Conservation (phyloP, 192 early-diverging fungal species). For the Haplosporangium gracile region DNA sequence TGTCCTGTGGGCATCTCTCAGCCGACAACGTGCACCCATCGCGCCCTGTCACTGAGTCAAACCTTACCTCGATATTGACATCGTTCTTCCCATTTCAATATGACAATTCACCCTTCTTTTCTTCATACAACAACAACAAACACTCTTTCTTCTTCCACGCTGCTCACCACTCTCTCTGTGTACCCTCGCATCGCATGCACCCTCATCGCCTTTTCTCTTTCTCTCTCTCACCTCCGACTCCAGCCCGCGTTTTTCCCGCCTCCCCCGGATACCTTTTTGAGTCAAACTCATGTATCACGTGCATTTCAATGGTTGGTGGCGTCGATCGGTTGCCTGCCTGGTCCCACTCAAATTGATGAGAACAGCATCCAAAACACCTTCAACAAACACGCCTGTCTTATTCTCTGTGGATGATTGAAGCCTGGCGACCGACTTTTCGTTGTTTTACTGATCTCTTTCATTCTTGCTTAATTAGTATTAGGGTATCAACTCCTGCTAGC, state of each 20-base stretch:
- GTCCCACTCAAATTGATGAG: too few relatives aligned
- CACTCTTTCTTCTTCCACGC: neutral
- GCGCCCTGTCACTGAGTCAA: constrained; percentile 2
- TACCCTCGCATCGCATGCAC: neutral
- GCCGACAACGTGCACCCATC: neutral
- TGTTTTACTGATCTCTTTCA: too few relatives aligned
- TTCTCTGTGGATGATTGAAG: too few relatives aligned
- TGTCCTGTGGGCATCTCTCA: neutral
- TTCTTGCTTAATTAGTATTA: too few relatives aligned
- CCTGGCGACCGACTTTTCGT: too few relatives aligned
- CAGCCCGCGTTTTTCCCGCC: constrained; percentile 1
- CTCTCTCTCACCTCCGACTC: neutral
- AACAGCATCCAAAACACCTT: too few relatives aligned
- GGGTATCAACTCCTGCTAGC: too few relatives aligned
- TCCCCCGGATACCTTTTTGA: neutral
- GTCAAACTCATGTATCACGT: neutral
- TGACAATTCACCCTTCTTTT: neutral
- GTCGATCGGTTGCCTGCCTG: neutral
- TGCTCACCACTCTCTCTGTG: neutral
- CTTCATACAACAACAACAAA: constrained; percentile 2
- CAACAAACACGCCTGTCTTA: too few relatives aligned
- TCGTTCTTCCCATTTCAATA: neutral
- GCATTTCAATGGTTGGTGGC: neutral
- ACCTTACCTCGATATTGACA: neutral
- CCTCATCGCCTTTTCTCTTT: neutral